Base-by-base conservation (phyloP, 495 filamentous ascomycete species). In the Penicillium paxilli region DNA sequence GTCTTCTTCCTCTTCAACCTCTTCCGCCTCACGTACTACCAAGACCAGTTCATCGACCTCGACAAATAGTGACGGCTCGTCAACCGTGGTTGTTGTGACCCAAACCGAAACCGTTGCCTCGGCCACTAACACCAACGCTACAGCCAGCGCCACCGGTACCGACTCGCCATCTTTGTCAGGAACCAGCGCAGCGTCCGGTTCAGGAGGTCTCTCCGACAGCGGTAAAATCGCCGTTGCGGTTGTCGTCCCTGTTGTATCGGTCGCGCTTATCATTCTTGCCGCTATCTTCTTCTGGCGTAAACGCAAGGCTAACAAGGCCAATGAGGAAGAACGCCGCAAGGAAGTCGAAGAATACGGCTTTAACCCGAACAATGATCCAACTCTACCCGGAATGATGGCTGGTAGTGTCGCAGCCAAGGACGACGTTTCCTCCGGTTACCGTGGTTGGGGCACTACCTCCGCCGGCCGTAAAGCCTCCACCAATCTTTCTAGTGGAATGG, bases 341-440 rank as follows among this genome's bases (percentile, higher is more conserved):
- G 95, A 98, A 65, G 89, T 96, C 3, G 93, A 97, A 67, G 94
- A 97, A 60, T 97, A 97, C 66, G 87, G 86, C 19, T 97, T 91
- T 76, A 98, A 97, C 66, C 94, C 93, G 7, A 98, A 97, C 70
- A 83, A 90, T 50, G 92, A 96, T 63, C 92, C 94, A 1, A 88
- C 88, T 4, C 72, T 93, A 3, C 91, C 92, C n/a, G 74, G 72
- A 22, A 68, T 66, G 23, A 21, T 42, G 19, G 40, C 40, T 6
- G 80, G 74, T 44, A 75, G 70, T 5, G 82, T 78, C 53, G 67
- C 74, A 5, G 69, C 76, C 41, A 90, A 85, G 62, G 87, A 92
- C 62, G 88, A 90, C 51, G 83, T 79, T 52, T 76, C 74, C 22
- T 77, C 83, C 8, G 94, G 94, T 24, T 98, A 98, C 68, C 81